These are phyloP conservation scores for Colletotrichum cordylinicola DNA, from an alignment of 2,329 filamentous ascomycete genomes.

Conservation along the genomic window DNA sequence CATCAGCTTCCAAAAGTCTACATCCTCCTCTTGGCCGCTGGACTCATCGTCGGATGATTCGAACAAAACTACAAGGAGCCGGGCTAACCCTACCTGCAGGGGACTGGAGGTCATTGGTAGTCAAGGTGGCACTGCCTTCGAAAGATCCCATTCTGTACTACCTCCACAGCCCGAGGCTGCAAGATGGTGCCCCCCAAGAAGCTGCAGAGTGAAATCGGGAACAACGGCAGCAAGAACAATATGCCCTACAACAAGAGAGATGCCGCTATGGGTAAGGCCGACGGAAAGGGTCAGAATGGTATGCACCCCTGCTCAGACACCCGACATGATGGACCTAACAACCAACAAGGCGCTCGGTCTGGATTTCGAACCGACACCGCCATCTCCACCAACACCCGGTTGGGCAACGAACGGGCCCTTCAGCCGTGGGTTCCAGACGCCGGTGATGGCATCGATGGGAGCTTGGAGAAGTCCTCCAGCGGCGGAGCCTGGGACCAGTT, in stretches of 20 bases:
- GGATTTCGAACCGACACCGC: slow-evolving; percentile 87
- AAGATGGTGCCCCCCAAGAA: slow-evolving; percentile 21
- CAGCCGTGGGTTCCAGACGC: slow-evolving; percentile 81
- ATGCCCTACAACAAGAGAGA: slow-evolving; percentile 48
- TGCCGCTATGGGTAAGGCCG: slow-evolving; percentile 35
- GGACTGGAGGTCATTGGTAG: slow-evolving; percentile 10
- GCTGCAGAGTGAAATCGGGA: slow-evolving; percentile 16
- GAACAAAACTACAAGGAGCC: neutral
- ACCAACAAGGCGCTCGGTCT: slow-evolving; percentile 63
- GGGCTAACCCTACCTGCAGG: slow-evolving; percentile 9
- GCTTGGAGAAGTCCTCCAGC: slow-evolving; percentile 65
- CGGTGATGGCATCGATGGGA: slow-evolving; percentile 68
- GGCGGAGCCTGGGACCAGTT: slow-evolving; percentile 87
- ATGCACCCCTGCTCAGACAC: slow-evolving; percentile 15
- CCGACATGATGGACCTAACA: slow-evolving; percentile 6
- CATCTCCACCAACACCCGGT: slow-evolving; percentile 80
- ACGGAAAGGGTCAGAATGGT: slow-evolving; percentile 46
- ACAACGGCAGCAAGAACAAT: slow-evolving; percentile 24
- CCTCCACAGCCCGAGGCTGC: slow-evolving; percentile 2
- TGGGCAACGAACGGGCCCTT: slow-evolving; percentile 74
- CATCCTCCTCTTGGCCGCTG: too few relatives aligned
- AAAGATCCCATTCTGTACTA: slow-evolving; percentile 12
- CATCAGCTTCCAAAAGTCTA: neutral
- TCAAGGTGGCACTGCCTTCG: slow-evolving; percentile 17
- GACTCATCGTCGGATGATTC: neutral